Evolutionary conservation across 352 stramenopile species (phyloP), one percentile per base, ranked within the genome.

Genomic region (Phytopythium ostracodes): DNA sequence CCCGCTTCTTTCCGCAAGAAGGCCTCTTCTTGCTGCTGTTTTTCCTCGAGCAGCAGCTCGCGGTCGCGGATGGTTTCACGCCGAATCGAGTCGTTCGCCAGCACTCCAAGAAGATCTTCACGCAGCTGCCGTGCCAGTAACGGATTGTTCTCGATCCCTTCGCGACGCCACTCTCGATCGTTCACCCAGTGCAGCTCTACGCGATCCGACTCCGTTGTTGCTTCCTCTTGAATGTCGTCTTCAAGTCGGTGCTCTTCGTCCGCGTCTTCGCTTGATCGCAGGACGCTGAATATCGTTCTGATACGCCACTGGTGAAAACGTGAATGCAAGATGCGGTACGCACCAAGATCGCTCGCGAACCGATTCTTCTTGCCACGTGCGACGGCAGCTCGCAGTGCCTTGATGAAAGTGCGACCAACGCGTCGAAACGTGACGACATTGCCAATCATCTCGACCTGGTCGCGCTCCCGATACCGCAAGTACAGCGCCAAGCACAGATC

Each of bases 341-440:
- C 60, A 1, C 80, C 80, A 11, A 89, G 57, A 33, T 84, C 72
- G 0, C 44, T 79, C n/a, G 77, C 74, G 44, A 89, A 79, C 2
- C 78, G 74, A 25, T 76, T 81, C 42, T 73, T 77, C 55, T 80
- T 87, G 25, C 58, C 69, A 35, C 56, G 52, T 7, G 60, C 68
- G 22, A 79, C 66, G 24, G 61, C 36, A 31, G 17, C 58, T n/a
- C 60, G 54, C 20, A 85, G 60, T 18, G 60, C 52, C 2, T 57
- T 65, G 14, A 89, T 46, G 8, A 88, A 66, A 2, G 67, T 35
- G 8, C 73, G 73, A 0, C 73, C 80, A 63, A 79, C 64, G 4
- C 73, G 63, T 42, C 78, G 71, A 61, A 87, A 88, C 9, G 74
- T 67, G 38, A 87, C 58, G 43, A 88, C 76, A 49, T 84, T 88